Percentiles rank a stretch among this genome's conserved stretches.
Evolutionary conservation across 257 asterid species (phyloP).

Genomic region (Datura wrightii): DNA sequence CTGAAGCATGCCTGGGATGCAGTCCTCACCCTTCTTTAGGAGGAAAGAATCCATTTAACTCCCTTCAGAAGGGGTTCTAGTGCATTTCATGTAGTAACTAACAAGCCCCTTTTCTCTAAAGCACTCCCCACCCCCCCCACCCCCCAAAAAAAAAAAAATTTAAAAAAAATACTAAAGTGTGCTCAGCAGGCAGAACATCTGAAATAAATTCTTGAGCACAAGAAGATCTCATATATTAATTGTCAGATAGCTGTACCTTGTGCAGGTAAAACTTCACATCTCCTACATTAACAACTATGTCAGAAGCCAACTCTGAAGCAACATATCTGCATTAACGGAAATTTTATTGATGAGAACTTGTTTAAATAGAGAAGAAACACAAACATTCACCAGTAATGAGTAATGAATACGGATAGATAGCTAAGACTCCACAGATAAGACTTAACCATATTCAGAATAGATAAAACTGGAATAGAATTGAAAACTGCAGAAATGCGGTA

Average conservation of each 20-base stretch:
- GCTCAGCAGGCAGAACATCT: background rate
- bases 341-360: slow-evolving; percentile 3
- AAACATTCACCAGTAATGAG: background rate
- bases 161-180: background rate
- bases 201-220: background rate
- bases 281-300: slow-evolving; percentile 65
- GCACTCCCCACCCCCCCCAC: background rate
- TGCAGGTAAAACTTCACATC: slow-evolving; percentile 83
- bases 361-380: background rate
- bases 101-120: background rate
- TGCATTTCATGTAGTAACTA: background rate
- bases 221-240: background rate
- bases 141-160: background rate
- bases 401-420: slow-evolving; percentile 13
- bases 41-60: no score
- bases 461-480: background rate
- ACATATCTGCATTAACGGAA: slow-evolving; percentile 63
- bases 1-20: no score
- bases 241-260: slow-evolving; percentile 67
- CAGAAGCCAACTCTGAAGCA: slow-evolving; percentile 87
- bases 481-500: background rate
- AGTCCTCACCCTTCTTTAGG: no score
- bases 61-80: background rate
- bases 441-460: background rate
- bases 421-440: background rate